A percentile compares a stretch with the other conserved stretches of the same genome.
Evolutionary conservation across 2,329 filamentous ascomycete genomes (phyloP).

Genomic region (Cladosporium sp.): DNA sequence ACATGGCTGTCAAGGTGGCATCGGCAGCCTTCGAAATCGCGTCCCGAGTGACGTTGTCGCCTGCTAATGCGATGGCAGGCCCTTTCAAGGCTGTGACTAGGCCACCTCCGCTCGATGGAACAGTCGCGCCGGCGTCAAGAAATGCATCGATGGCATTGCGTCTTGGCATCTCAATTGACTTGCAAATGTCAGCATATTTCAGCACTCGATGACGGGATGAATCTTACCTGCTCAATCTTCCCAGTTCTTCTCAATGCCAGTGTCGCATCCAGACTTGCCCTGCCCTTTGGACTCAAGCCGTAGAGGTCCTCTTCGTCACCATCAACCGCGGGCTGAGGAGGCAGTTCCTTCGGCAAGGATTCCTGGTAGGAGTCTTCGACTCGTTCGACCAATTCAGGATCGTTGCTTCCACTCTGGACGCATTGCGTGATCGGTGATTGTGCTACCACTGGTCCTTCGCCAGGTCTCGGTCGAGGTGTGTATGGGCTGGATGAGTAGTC

Average conservation of each 20-base stretch:
- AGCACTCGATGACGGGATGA: not conserved
- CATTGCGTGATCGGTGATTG: not conserved
- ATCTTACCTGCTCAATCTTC: not conserved
- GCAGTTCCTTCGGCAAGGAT: not conserved
- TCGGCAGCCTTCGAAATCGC: not conserved
- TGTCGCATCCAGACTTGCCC: not conserved
- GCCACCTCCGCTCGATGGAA: not conserved
- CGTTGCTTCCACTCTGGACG: not conserved
- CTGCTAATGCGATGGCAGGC: no score
- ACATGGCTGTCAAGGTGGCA: not conserved
- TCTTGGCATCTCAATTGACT: not conserved
- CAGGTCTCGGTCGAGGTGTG: not conserved
- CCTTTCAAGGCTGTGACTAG: no score
- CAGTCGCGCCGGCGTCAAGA: conserved; percentile 5
- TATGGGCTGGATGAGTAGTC: conserved; percentile 11
- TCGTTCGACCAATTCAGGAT: not conserved
- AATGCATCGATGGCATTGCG: conserved; percentile 8
- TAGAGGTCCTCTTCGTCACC: conserved; percentile 19
- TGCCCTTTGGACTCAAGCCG: conserved; percentile 17
- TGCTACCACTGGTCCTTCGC: not conserved
- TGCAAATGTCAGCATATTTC: not conserved
- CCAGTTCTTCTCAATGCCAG: not conserved
- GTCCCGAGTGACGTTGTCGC: not conserved
- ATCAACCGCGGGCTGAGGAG: not conserved
- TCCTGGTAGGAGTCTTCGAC: conserved; percentile 17